Evolutionary conservation across 148 eudicot genomes (phyloP).

Genomic region (Vaccinium vitisidaea): DNA sequence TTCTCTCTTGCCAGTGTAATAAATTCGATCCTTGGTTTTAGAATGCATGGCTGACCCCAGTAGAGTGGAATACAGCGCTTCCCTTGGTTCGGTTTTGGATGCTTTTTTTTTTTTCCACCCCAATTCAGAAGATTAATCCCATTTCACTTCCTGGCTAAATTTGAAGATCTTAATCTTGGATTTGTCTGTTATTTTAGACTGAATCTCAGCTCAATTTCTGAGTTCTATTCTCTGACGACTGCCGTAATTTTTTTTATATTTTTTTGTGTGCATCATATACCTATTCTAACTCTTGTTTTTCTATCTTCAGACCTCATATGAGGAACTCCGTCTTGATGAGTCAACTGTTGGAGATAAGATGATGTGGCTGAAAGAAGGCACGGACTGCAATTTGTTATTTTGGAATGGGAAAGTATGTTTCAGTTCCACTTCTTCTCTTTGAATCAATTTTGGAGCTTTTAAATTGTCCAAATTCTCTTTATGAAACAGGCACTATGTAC

Average conservation of each 20-base stretch:
- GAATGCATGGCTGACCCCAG: neutral
- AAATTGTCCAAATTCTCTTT: neutral
- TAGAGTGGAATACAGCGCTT: neutral
- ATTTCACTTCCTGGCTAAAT: neutral
- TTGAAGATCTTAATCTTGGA: neutral
- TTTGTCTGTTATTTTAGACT: neutral
- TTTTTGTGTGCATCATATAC: neutral
- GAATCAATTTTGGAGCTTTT: neutral
- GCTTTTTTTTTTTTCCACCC: neutral
- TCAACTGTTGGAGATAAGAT: slow-evolving; percentile 47
- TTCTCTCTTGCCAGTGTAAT: neutral
- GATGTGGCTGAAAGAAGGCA: slow-evolving; percentile 61
- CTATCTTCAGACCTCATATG: slow-evolving; percentile 42
- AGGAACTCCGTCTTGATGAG: slow-evolving; percentile 51
- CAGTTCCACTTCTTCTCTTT: neutral
- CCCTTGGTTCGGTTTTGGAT: neutral
- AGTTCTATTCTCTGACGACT: neutral
- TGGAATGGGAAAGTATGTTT: slow-evolving; percentile 52
- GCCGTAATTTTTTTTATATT: neutral
- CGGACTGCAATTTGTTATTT: slow-evolving; percentile 58
- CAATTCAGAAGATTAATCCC: neutral
- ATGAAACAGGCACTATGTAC: neutral
- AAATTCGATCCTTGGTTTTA: neutral
- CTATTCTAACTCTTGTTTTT: slow-evolving; percentile 1
- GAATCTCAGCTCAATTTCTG: neutral